Evolutionary conservation across 345 rosid genomes (phyloP).

Genomic region (Camelina laxa): DNA sequence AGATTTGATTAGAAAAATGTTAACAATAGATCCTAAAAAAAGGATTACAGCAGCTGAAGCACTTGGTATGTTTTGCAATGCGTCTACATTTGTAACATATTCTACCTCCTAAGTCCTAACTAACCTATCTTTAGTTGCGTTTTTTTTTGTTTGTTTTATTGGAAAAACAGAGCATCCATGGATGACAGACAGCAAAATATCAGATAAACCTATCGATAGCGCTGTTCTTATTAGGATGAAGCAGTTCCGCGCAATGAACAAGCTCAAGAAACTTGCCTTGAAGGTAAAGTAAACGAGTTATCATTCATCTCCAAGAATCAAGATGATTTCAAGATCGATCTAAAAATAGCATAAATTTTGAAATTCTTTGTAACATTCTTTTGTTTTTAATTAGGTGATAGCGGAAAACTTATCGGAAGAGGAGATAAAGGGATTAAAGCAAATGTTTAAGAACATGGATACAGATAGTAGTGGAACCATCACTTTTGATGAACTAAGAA

Average conservation of each 20-base stretch:
- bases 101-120: not conserved
- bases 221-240: constrained; percentile 86
- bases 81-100: constrained; percentile 15
- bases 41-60: constrained; percentile 77
- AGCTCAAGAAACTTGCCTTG: constrained; percentile 86
- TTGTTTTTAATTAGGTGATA: constrained; percentile 58
- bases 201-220: constrained; percentile 77
- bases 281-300: constrained; percentile 56
- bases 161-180: constrained; percentile 75
- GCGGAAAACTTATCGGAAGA: constrained; percentile 85
- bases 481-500: constrained; percentile 78
- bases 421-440: constrained; percentile 79
- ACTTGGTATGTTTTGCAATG: constrained; percentile 56
- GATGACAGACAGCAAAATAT: constrained; percentile 62
- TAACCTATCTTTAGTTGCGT: not conserved
- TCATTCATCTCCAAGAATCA: not conserved
- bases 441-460: constrained; percentile 90
- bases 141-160: not conserved
- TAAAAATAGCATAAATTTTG: not conserved
- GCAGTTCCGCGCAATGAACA: constrained; percentile 91
- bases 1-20: constrained; percentile 74
- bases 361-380: not conserved
- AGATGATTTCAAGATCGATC: constrained; percentile 3
- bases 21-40: constrained; percentile 67
- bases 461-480: constrained; percentile 85